Base-by-base conservation (phyloP, 1,284 basidiomycete species). In the Melampsora larici-populina region DNA sequence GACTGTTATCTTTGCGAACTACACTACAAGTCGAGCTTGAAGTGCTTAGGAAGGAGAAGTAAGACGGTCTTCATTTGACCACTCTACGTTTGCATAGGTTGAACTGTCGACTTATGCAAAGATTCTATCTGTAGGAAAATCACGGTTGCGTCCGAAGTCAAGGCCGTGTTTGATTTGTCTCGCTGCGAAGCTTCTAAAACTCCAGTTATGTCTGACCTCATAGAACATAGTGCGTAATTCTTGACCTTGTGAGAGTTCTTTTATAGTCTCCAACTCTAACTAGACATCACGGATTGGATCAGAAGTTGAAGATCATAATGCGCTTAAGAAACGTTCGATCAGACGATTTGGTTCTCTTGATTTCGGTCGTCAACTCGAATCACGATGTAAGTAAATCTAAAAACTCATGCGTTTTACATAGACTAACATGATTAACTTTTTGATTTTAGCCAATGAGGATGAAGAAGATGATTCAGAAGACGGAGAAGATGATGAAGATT, bases 1-100 rank as follows among this genome's bases (percentile, higher is more conserved):
- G 40, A 29, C 69, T 78, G 29, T 24, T 78, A 11, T 64, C 46
- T 24, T 62, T 78, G 9, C 58, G 68, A 24, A 51, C 63, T 78
- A 46, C 24, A 46, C 43, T 78, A 33, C 18, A 70, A 60, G 60
- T 36, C 65, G 33, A 78, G 26, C 58, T 62, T 13, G 75, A 78
- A 51, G 13, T 43, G 24, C 69, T 78, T 29, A 36, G 75, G 55
- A 67, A 78, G 69, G 75, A 46, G n/a, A 78, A 78, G 75, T 78
- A 36, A 55, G 75, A 11, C 1, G 2, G 17, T 55, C 51, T 18
- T n/a, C n/a, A 21, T 65, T 66, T 33, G 33, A 48, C 33, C 33
- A 2, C 6, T 64, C 24, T 15, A 21, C 2, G 4, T 49, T 49
- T 7, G 17, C 18, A 55, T 55, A 36, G 36, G 13, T 24, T 55